Percentiles rank a stretch among this genome's conserved stretches.
These are phyloP conservation scores for Casaregolazyma lundiana DNA, from an alignment of 1,139 yeast species.

Conservation along the genomic window DNA sequence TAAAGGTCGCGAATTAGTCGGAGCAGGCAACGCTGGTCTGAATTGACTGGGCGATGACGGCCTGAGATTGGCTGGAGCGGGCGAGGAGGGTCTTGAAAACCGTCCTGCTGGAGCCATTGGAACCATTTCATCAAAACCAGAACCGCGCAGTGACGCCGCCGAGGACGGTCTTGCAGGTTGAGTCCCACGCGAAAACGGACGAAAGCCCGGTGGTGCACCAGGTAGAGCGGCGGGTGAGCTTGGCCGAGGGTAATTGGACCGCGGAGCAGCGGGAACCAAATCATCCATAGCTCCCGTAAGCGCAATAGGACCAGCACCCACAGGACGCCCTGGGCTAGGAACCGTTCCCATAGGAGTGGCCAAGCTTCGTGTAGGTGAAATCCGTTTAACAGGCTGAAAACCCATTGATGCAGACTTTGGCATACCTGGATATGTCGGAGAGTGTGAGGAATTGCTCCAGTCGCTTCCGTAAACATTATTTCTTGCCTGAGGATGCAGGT, in stretches of 20 bases:
- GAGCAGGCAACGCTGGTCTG: background rate
- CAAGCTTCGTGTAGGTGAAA: background rate
- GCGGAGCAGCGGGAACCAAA: background rate
- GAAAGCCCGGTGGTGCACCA: background rate
- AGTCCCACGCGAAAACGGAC: background rate
- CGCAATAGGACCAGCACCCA: background rate
- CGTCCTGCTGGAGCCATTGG: background rate
- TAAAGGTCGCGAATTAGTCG: background rate
- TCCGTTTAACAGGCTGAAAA: background rate
- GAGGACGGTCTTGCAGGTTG: background rate
- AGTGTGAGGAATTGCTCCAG: slow-evolving; percentile 3
- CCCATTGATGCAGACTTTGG: background rate
- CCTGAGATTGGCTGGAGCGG: background rate
- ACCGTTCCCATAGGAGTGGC: background rate
- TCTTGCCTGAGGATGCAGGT: background rate
- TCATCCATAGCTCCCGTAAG: background rate
- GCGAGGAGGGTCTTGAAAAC: background rate
- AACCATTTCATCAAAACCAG: background rate
- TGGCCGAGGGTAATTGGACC: background rate
- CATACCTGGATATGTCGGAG: background rate
- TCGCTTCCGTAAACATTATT: slow-evolving; percentile 8
- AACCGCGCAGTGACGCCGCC: background rate
- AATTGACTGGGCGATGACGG: background rate
- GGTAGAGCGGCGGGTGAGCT: slow-evolving; percentile 1
- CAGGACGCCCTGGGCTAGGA: background rate